phyloP scores from a whole-genome alignment of 371 early-diverging fungal species.

The Mortierella sp. region DNA sequence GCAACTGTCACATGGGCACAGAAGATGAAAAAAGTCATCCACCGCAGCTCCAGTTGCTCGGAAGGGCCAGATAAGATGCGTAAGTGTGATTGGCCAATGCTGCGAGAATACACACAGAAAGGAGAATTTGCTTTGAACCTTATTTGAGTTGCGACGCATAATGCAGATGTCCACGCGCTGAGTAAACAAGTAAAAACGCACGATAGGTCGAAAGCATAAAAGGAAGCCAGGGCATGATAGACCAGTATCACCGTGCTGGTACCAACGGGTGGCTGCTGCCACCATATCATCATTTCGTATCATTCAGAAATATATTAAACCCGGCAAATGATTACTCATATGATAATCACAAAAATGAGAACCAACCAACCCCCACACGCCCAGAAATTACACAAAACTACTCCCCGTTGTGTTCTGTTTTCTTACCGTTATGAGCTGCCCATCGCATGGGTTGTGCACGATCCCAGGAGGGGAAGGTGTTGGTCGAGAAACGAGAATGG shows the following conservation, averaged over 20 bases:
- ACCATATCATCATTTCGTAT: conserved; percentile 7
- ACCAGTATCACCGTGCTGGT: background rate
- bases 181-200: conserved; percentile 1
- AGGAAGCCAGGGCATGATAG: background rate
- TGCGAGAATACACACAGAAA: conserved; percentile 10
- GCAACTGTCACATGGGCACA: conserved; percentile 38
- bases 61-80: conserved; percentile 51
- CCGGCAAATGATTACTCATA: conserved; percentile 35
- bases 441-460: conserved; percentile 97
- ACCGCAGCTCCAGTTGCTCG: conserved; percentile 6
- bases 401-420: too few relatives aligned
- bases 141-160: conserved; percentile 12
- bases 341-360: background rate
- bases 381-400: too few relatives aligned
- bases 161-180: too few relatives aligned
- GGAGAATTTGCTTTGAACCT: conserved; percentile 50
- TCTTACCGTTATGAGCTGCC: conserved; percentile 96
- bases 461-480: conserved; percentile 99
- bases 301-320: too few relatives aligned
- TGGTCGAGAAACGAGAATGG: conserved; percentile 98
- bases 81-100: conserved; percentile 27
- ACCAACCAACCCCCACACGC: too few relatives aligned
- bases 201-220: too few relatives aligned
- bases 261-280: background rate
- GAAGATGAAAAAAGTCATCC: conserved; percentile 10